Percentiles rank a stretch among this genome's conserved stretches.
These are phyloP conservation scores for Cucurbita maxima DNA, from an alignment of 306 rosid genomes.

Conservation along the genomic window DNA sequence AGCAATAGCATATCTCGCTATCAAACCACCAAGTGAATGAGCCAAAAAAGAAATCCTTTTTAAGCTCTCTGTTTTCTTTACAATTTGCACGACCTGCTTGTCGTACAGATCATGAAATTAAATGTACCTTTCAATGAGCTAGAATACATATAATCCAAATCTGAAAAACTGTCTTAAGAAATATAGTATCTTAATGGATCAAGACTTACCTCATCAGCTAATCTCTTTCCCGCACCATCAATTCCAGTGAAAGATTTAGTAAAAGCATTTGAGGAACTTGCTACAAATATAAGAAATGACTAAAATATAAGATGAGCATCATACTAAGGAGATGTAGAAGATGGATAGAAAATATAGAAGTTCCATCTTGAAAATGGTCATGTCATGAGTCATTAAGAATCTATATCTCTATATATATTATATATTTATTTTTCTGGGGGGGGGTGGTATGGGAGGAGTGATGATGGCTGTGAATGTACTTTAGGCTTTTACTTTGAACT, in stretches of 20 bases:
- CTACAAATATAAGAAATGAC: slow-evolving; percentile 35
- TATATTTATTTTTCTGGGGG: neutral
- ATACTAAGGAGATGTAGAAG: neutral
- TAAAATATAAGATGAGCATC: slow-evolving; percentile 11
- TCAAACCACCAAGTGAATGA: slow-evolving; percentile 92
- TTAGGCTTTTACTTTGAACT: too few relatives aligned
- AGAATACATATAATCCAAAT: neutral
- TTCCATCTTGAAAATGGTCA: neutral
- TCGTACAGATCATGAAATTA: slow-evolving; percentile 14
- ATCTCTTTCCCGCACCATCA: slow-evolving; percentile 86
- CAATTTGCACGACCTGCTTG: slow-evolving; percentile 64
- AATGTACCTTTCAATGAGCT: slow-evolving; percentile 9
- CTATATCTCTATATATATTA: neutral
- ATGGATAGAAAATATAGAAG: neutral
- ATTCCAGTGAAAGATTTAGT: slow-evolving; percentile 85
- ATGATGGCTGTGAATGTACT: too few relatives aligned
- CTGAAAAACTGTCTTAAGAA: neutral
- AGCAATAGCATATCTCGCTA: slow-evolving; percentile 77
- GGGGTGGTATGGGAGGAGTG: neutral
- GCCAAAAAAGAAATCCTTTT: slow-evolving; percentile 83
- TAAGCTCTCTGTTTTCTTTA: slow-evolving; percentile 48
- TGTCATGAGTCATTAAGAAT: neutral
- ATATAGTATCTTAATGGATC: slow-evolving; percentile 12
- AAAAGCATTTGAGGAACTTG: slow-evolving; percentile 67
- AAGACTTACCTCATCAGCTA: slow-evolving; percentile 80